phyloP scores from a whole-genome alignment of 371 early-diverging fungal species.

The Smittium mucronatum region DNA sequence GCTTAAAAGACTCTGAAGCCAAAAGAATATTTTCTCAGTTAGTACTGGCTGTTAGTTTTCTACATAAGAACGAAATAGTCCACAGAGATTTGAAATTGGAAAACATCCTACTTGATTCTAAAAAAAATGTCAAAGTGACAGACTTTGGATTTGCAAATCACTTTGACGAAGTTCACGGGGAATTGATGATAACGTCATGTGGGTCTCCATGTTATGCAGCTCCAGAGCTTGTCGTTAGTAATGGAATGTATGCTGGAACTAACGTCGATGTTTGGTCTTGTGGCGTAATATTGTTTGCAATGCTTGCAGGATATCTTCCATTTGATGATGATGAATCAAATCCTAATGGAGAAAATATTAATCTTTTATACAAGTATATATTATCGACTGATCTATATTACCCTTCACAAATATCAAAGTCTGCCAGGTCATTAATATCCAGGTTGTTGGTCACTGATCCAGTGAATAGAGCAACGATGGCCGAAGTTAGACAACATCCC shows the following conservation, averaged over 20 bases:
- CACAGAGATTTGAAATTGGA: slow-evolving; percentile 96
- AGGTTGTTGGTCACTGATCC: slow-evolving; percentile 91
- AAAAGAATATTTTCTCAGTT: slow-evolving; percentile 88
- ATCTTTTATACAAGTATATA: slow-evolving; percentile 89
- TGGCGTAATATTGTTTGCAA: slow-evolving; percentile 93
- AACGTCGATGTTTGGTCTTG: slow-evolving; percentile 84
- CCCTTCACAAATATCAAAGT: slow-evolving; percentile 71
- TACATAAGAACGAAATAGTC: slow-evolving; percentile 79
- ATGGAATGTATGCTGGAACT: slow-evolving; percentile 90
- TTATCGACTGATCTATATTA: slow-evolving; percentile 76
- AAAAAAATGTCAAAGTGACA: slow-evolving; percentile 82
- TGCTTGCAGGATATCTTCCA: slow-evolving; percentile 96
- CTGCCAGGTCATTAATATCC: slow-evolving; percentile 67
- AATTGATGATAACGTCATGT: slow-evolving; percentile 80
- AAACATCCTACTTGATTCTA: slow-evolving; percentile 72
- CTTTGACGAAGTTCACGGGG: slow-evolving; percentile 49
- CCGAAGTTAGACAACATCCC: slow-evolving; percentile 68
- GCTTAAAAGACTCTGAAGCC: slow-evolving; percentile 82
- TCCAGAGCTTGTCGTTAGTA: slow-evolving; percentile 92
- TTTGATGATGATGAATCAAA: slow-evolving; percentile 97
- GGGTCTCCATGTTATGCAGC: slow-evolving; percentile 97
- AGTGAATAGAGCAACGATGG: slow-evolving; percentile 66
- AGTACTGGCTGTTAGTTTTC: slow-evolving; percentile 71
- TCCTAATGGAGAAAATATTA: slow-evolving; percentile 93
- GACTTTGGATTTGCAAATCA: slow-evolving; percentile 99